A percentile compares a stretch with the other conserved stretches of the same genome.
These are phyloP conservation scores for Cladosporium sp. DNA, from an alignment of 2,329 filamentous ascomycete species.

Conservation along the genomic window DNA sequence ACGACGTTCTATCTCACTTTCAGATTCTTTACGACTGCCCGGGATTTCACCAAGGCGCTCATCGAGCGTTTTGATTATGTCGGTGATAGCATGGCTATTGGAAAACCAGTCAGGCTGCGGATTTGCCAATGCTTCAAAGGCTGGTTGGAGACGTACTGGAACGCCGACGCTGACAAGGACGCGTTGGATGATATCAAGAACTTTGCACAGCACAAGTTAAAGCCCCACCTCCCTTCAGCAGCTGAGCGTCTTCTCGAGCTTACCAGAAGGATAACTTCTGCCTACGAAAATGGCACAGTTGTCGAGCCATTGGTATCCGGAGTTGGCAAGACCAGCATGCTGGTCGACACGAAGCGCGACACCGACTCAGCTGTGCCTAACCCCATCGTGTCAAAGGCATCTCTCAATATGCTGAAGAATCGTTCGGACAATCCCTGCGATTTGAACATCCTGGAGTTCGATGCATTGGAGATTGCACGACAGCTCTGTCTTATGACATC, in stretches of 20 bases:
- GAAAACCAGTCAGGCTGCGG: slow-evolving; percentile 79
- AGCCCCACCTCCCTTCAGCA: slow-evolving; percentile 69
- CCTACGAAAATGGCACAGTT: slow-evolving; percentile 48
- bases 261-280: slow-evolving; percentile 71
- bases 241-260: slow-evolving; percentile 80
- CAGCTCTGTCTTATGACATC: slow-evolving; percentile 94
- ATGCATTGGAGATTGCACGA: slow-evolving; percentile 84
- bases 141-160: slow-evolving; percentile 97
- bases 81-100: slow-evolving; percentile 71
- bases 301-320: slow-evolving; percentile 68
- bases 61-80: slow-evolving; percentile 93
- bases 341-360: slow-evolving; percentile 61
- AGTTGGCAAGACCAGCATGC: slow-evolving; percentile 83
- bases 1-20: slow-evolving; percentile 97
- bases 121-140: slow-evolving; percentile 97
- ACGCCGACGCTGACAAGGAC: slow-evolving; percentile 73
- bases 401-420: slow-evolving; percentile 69
- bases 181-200: slow-evolving; percentile 74
- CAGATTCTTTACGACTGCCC: slow-evolving; percentile 82
- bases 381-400: slow-evolving; percentile 72
- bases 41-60: slow-evolving; percentile 76
- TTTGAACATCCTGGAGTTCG: slow-evolving; percentile 84
- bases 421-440: slow-evolving; percentile 72
- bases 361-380: slow-evolving; percentile 55
- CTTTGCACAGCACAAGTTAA: slow-evolving; percentile 77